Evolutionary conservation across 495 filamentous ascomycete genomes (phyloP).

Genomic region (Filosporella fistucella): DNA sequence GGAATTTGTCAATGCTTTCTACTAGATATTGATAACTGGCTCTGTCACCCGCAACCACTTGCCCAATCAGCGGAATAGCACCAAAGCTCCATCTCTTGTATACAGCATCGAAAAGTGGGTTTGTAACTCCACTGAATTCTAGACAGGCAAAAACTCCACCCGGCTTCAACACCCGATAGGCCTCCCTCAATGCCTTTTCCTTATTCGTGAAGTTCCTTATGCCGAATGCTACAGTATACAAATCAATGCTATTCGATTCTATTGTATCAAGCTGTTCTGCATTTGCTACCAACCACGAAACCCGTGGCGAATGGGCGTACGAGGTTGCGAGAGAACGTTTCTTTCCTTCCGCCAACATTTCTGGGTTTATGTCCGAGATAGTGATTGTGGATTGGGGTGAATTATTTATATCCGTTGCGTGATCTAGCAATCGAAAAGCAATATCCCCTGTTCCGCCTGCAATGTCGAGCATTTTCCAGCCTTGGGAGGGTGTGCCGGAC

Average conservation of each 20-base stretch:
- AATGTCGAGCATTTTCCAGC: slow-evolving; percentile 89
- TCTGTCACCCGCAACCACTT: slow-evolving; percentile 89
- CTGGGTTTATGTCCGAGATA: slow-evolving; percentile 90
- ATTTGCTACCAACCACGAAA: slow-evolving; percentile 86
- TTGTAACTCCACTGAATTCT: slow-evolving; percentile 85
- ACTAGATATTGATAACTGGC: slow-evolving; percentile 98
- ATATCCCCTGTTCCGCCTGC: slow-evolving; percentile 98
- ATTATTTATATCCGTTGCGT: slow-evolving; percentile 74
- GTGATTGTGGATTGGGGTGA: slow-evolving; percentile 77
- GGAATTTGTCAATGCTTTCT: slow-evolving; percentile 95
- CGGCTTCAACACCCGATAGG: slow-evolving; percentile 83
- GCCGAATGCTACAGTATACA: slow-evolving; percentile 97
- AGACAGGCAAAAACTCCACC: slow-evolving; percentile 96
- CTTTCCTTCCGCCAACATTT: slow-evolving; percentile 85
- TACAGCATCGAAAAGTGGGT: slow-evolving; percentile 68
- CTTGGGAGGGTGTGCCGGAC: slow-evolving; percentile 31
- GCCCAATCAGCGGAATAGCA: slow-evolving; percentile 91
- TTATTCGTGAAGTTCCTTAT: slow-evolving; percentile 96
- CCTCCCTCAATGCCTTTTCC: slow-evolving; percentile 70
- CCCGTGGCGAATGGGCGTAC: slow-evolving; percentile 44
- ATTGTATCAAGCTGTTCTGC: slow-evolving; percentile 71
- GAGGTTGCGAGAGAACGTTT: slow-evolving; percentile 62
- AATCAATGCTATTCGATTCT: slow-evolving; percentile 61
- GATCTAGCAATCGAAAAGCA: slow-evolving; percentile 93
- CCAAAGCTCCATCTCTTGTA: slow-evolving; percentile 97